Evolutionary conservation across 2,329 filamentous ascomycete genomes (phyloP), one percentile per base, ranked within the genome.

Genomic region (Cercospora sesami): DNA sequence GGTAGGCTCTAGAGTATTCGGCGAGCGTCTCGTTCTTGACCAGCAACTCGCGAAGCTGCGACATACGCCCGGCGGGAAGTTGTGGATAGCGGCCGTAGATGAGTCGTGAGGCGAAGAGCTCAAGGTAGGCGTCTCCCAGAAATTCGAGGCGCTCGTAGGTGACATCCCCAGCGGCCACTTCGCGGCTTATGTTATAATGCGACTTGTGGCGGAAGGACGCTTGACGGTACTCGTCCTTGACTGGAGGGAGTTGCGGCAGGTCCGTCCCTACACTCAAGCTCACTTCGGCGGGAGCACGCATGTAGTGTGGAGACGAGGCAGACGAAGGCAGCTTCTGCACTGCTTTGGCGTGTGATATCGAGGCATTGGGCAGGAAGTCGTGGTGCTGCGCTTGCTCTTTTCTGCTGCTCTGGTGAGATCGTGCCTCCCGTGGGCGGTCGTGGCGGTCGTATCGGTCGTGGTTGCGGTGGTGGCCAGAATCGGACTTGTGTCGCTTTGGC

Each of bases 111-210:
- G 93, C 87, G 58, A 93, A 88, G 62, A 93, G 81, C 75, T 96
- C 91, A 62, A 96, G 83, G 74, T 94, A 94, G 21, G 92, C 90
- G 77, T 98, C 94, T 6, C 94, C 94, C 7, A 97, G 84, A 81
- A 94, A 93, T 79, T 98, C 94, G 6, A 97, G 86, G 18, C 88
- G 87, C 75, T 97, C 94, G 79, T 97, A 97, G 74, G 83, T 80
- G 30, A 77, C 65, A 12, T 77, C 68, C 7, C 64, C 59, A 45
- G 71, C 55, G 26, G 72, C 73, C 36, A 71, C 64, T 23, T 69
- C 72, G 45, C 73, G 73, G 60, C 73, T 72, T 65, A 59, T 63
- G 8, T 63, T 64, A 39, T 68, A 51, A 51, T 65, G 68, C 18
- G 77, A 79, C 48, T 74, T 76, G 73, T 80, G 78, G 21, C 69